Base-by-base conservation (phyloP, 2,329 filamentous ascomycete genomes). In the Sporothrix brasiliensis region DNA sequence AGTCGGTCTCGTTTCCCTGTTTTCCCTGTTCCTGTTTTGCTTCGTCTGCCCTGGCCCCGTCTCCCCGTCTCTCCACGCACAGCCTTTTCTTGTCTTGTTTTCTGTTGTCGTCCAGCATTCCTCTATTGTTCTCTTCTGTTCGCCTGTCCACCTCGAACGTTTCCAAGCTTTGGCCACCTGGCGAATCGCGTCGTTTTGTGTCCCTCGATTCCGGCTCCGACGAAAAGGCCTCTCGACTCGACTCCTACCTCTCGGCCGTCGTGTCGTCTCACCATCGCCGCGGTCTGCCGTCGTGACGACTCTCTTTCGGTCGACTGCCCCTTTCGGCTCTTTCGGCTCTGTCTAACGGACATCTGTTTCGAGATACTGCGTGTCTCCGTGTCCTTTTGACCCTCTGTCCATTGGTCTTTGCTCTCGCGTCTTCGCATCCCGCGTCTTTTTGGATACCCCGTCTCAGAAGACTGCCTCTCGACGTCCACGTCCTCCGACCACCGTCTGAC, bases 371-470 rank as follows among this genome's bases (percentile, higher is more conserved):
- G 21, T 54, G 52, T 54, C 52, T 54, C 52, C 21, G 21, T 30
- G 21, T 54, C 52, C 10, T n/a, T 11, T 27, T n/a, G n/a, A 53
- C 50, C 16, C 5, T n/a, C 21, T 54, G 21, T 4, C 52, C 24
- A 34, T 34, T 44, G 10, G 30, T 21, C 24, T 54, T 24, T 11
- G 21, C 2, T 19, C 41, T 44, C 41, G 34, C 41, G 41, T 44
- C 41, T 16, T 16, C 41, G 41, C 11, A 16, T 5, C 14, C 41
- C 11, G 41, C 49, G 49, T 50, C 19, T 21, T 50, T 50, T 50
- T n/a, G 49, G 44, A 65, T 65, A 65, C 44, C 44, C 61, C 4
- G 13, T n/a, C 19, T 63, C 39, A 34, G 47, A 61, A 63, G 58
- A 14, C 30, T 14, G 39, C 30, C 47, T 21, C 24, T 50, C 9